Percentiles rank a stretch among this genome's conserved stretches.
These are phyloP conservation scores for Millerozyma acaciae DNA, from an alignment of 805 yeast genomes.

Conservation along the genomic window DNA sequence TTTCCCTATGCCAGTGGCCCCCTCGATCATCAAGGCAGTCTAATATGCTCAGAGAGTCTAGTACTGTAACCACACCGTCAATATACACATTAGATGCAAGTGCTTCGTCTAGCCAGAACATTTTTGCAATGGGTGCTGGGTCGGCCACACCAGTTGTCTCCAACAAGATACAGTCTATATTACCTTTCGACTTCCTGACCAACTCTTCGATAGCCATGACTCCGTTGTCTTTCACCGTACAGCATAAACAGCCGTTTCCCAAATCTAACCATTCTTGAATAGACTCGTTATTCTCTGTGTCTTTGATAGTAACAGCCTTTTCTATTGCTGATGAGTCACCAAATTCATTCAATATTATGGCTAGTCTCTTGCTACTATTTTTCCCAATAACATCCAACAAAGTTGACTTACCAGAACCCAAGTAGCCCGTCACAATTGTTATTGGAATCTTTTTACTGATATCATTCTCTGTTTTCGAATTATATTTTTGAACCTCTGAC, in stretches of 20 bases:
- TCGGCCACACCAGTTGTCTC: constrained; percentile 98
- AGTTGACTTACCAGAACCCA: constrained; percentile 94
- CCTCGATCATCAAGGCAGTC: constrained; percentile 67
- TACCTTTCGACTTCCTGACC: constrained; percentile 63
- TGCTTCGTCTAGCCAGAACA: constrained; percentile 97
- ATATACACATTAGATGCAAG: constrained; percentile 78
- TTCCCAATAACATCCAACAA: constrained; percentile 70
- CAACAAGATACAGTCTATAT: constrained; percentile 83
- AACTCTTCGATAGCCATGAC: constrained; percentile 90
- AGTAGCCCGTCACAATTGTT: constrained; percentile 89
- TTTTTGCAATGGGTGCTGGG: constrained; percentile 93
- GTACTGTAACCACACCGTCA: constrained; percentile 87
- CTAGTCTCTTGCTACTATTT: constrained; percentile 69
- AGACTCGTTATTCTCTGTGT: constrained; percentile 40
- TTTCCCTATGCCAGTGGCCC: constrained; percentile 60
- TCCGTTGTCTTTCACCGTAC: constrained; percentile 93
- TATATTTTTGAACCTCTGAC: too few species aligned
- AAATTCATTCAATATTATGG: constrained; percentile 88
- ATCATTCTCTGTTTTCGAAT: not conserved
- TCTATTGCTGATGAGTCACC: constrained; percentile 91
- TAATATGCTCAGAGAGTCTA: constrained; percentile 68
- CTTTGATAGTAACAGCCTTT: constrained; percentile 70
- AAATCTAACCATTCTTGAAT: constrained; percentile 94
- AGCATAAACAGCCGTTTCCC: constrained; percentile 95
- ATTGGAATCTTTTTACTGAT: constrained; percentile 64